These are phyloP conservation scores for Aspergillus tanneri DNA, from an alignment of 2,329 filamentous ascomycete species.

Conservation along the genomic window DNA sequence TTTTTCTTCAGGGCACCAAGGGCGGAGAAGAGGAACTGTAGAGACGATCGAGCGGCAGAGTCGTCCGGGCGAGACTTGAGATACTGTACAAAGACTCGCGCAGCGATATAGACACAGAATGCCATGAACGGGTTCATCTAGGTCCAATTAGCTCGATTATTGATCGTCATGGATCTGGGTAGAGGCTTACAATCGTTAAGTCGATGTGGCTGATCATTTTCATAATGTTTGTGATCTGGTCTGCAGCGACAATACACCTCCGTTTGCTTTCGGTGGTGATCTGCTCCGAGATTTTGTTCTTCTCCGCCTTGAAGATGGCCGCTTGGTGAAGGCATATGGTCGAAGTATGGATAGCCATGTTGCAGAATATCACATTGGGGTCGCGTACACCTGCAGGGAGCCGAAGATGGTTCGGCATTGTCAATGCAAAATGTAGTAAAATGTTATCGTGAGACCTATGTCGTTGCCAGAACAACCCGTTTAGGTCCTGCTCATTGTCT, in stretches of 20 bases:
- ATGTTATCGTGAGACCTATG: conserved; percentile 88
- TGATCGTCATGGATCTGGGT: neutral
- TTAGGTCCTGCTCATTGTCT: conserved; percentile 81
- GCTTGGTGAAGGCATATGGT: conserved; percentile 98
- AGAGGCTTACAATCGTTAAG: conserved; percentile 66
- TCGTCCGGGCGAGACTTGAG: conserved; percentile 92
- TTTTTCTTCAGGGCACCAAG: conserved; percentile 86
- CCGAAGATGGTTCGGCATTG: conserved; percentile 76
- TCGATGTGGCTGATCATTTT: conserved; percentile 90
- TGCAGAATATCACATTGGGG: conserved; percentile 86
- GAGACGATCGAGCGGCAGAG: conserved; percentile 69
- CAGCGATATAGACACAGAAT: conserved; percentile 94
- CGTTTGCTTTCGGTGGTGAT: conserved; percentile 88
- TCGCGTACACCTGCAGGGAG: conserved; percentile 72
- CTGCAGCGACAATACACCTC: conserved; percentile 87
- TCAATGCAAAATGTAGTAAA: conserved; percentile 79
- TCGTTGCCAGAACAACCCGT: conserved; percentile 93
- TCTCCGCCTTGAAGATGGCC: conserved; percentile 95
- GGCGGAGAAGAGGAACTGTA: conserved; percentile 86
- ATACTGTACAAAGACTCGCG: conserved; percentile 92
- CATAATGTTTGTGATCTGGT: conserved; percentile 94
- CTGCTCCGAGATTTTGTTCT: conserved; percentile 72
- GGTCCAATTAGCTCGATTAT: conserved; percentile 19
- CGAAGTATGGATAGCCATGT: conserved; percentile 96
- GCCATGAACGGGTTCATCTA: conserved; percentile 95